Base-by-base conservation (phyloP, 1,284 basidiomycete genomes). In the Melampsora larici-populina region DNA sequence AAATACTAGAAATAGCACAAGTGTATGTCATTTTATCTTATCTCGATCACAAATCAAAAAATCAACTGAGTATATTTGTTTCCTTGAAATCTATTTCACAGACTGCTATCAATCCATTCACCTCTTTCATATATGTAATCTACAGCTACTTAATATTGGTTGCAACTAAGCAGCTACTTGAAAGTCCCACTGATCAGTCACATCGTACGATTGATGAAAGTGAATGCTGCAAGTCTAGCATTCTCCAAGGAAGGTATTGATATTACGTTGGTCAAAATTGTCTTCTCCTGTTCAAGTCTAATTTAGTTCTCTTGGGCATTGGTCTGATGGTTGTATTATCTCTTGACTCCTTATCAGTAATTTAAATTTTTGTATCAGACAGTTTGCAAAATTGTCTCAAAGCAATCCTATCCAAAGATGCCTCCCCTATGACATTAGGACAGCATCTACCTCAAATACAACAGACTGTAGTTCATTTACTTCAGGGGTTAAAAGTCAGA, bases 71-170 rank as follows among this genome's bases (percentile, higher is more conserved):
- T n/a, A 43, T 31, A 43, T 49, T 58, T 33, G n/a, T 70, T 29
- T 48, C 70, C 55, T 36, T 40, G 13, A 71, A 43, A 31, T 60
- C 51, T 58, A 18, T 62, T 18, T 21, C 21, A n/a, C 8, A 75
- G 62, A 33, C 51, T 58, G 29, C 66, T 17, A 58, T 76, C 31
- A 68, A 62, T 36, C 74, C 66, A n/a, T 55, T 76, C 55, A 68
- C 36, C 73, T 74, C 76, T n/a, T 21, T 78, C 80, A 8, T 84
- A 85, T 11, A 92, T 94, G 80, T 94, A 97, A 84, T 92, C 93
- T 62, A 91, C 92, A 49, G 94, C 98, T 43, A 98, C 96, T 17
- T 89, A 93, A 71, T 99, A 26, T 88, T 99, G 17, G 94, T 99
- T 1, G 91, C 94, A 26, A 98, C 96, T 99, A 81, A 89, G 92